Evolutionary conservation across 768 basidiomycete genomes (phyloP), one percentile per base, ranked within the genome.

Genomic region (Tricholoma hemisulphureum): DNA sequence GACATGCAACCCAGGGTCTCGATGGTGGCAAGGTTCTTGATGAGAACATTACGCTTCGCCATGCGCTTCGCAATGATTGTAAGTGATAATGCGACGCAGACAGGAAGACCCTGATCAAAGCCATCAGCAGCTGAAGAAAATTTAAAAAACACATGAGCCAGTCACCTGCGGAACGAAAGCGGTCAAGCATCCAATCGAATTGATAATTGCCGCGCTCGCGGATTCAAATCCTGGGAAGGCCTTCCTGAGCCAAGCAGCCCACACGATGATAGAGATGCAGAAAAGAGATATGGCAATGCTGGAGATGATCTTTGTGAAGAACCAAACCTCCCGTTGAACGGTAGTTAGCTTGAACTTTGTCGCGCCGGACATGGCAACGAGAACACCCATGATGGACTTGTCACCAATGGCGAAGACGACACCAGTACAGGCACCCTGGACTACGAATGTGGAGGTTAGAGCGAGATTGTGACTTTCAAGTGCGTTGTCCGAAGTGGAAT

Each of bases 1-100:
- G 78, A 77, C 59, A 84, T 80, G 18, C 74, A 72, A 0, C 83
- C 83, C 2, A 84, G 73, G 0, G 81, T 80, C 60, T 84, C 83
- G 51, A 84, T 79, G 1, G 79, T 83, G 34, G 79, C 77, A 58
- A 84, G 69, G 49, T 76, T 78, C 62, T 83, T 82, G 58, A 81
- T 80, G 3, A 80, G 71, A 18, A 81, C 75, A 13, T 76, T 75
- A 34, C 79, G 70, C 49, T 71, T 71, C 4, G 80, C 78, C 66
- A 85, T 79, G 53, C 80, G 80, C 21, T 76, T 74, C 14, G 79
- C 79, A 29, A 74, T 68, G 26, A 77, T 74, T 5, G 84, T 82
- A 48, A 85, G 66, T 1, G 82, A 83, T 37, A 85, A 73, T 21
- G 80, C 79, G 7, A 83, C 78, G 58, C 74, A 75, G 9, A 77